Evolutionary conservation across 1,284 basidiomycete genomes (phyloP), one percentile per base, ranked within the genome.

Genomic region (Cryptococcus sp.): DNA sequence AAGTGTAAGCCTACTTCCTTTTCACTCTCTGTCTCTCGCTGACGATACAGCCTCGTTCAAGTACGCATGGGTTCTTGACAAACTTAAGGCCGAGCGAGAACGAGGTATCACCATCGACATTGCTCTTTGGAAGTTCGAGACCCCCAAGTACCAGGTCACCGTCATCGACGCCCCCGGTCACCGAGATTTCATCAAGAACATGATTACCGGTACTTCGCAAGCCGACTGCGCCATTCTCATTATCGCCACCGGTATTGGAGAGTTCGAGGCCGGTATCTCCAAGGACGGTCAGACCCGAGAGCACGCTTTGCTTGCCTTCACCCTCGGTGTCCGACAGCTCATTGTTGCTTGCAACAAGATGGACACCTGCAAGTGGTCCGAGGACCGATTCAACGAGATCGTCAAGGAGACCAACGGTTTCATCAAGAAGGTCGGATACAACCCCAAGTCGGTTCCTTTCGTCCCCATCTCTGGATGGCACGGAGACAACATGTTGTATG

Each of bases 181-280:
- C 80, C 92, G 94, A 86, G 95, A 99, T 77, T 99, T 99, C 80
- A 99, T 99, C 85, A 99, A 99, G 83, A 98, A 97, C 89, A 97
- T 97, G 92, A 97, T 97, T 75, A 97, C 92, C 59, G 94, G 94
- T 84, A 98, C 94, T 73, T 97, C 94, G 71, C 94, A 97, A 83
- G 94, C 94, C 75, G 94, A 97, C 78, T 97, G 94, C 74, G 94
- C 92, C 73, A 87, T 98, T 75, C 91, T 99, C 76, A 97, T 99
- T 82, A 99, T 99, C 69, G 94, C 93, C 69, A 87, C 81, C 77
- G 95, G 94, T 82, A 91, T 87, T 75, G 94, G 94, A 85, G 94
- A 99, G 80, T 98, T 99, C 80, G 95, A 99, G 80, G 94, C 94
- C 76, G 94, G 94, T 92, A 99, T 99, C 83, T 97, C 94, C 79